Evolutionary conservation across 768 basidiomycete species (phyloP).

Genomic region (Mycena vitilis): DNA sequence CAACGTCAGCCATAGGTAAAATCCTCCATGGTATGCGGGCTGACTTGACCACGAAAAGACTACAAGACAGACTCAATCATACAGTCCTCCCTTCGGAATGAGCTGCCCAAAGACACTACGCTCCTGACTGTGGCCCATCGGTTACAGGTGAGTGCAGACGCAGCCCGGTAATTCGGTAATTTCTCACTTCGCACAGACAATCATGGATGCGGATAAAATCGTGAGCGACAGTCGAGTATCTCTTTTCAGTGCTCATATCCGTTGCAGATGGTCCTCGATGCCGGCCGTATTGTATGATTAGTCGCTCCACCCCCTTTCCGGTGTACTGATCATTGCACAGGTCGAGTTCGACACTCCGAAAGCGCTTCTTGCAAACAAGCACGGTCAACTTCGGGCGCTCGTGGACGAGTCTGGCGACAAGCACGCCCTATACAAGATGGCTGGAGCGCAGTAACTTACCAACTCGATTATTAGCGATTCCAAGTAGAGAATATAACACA

Average conservation of each 20-base stretch:
- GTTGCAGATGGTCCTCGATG: conserved; percentile 54
- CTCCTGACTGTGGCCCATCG: conserved; percentile 43
- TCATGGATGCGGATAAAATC: conserved; percentile 49
- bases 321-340: conserved; percentile 28
- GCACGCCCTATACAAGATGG: conserved; percentile 60
- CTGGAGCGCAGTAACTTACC: conserved; percentile 34
- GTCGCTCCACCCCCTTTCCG: background rate
- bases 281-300: conserved; percentile 50
- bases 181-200: conserved; percentile 34
- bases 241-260: conserved; percentile 2
- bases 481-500: no score
- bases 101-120: conserved; percentile 51
- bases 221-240: conserved; percentile 42
- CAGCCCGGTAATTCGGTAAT: no score
- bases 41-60: conserved; percentile 18
- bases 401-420: conserved; percentile 72
- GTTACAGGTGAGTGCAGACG: conserved; percentile 22
- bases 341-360: conserved; percentile 67
- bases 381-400: conserved; percentile 62
- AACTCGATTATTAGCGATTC: conserved; percentile 17
- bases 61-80: conserved; percentile 56
- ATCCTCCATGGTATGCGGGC: no score
- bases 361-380: conserved; percentile 61
- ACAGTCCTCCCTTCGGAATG: conserved; percentile 54
- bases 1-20: conserved; percentile 28